Evolutionary conservation across 1,284 basidiomycete genomes (phyloP), one percentile per base, ranked within the genome.

Genomic region (Termitomyces sp.): DNA sequence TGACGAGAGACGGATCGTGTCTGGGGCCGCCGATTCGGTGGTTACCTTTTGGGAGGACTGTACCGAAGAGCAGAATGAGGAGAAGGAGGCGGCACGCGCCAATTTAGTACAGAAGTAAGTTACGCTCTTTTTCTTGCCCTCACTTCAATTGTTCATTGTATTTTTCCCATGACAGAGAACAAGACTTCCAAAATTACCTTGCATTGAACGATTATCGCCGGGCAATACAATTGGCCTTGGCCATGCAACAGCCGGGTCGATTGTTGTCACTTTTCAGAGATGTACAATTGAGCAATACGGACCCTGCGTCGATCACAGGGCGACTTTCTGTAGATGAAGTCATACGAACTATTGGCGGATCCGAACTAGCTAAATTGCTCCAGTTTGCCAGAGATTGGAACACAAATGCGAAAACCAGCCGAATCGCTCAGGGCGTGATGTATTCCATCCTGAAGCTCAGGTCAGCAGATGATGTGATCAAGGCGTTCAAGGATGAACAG

Each of bases 41-140:
- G 83, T 98, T 55, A 94, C 90, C 1, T 88, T 97, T 68, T 99
- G 96, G 96, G 77, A 91, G 70, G 97, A 99, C 70, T 88, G 87
- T 59, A 96, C 94, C 0, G 85, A 87, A 62, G 86, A 88, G 61
- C 78, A 89, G 50, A 85, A 92, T 64, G 73, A 76, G 45, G 86
- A 92, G 68, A 86, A 84, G 66, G 88, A 90, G 62, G 72, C 75
- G 3, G 82, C 86, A 61, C 80, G 91, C 30, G 81, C 84, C 17
- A 81, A 88, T 51, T 71, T 84, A 57, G 88, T 92, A 28, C 78
- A 89, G 66, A 90, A 88, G 92, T 93, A 65, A 65, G 88, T 76
- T 19, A 24, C 5, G 26, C 43, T 15, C 10, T 38, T 40, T n/a
- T 46, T 61, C 47, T 43, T 46, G 31, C 50, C 47, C 39, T 21